Evolutionary conservation across 768 basidiomycete genomes (phyloP).

Genomic region (Hemileccinum rubropunctum): DNA sequence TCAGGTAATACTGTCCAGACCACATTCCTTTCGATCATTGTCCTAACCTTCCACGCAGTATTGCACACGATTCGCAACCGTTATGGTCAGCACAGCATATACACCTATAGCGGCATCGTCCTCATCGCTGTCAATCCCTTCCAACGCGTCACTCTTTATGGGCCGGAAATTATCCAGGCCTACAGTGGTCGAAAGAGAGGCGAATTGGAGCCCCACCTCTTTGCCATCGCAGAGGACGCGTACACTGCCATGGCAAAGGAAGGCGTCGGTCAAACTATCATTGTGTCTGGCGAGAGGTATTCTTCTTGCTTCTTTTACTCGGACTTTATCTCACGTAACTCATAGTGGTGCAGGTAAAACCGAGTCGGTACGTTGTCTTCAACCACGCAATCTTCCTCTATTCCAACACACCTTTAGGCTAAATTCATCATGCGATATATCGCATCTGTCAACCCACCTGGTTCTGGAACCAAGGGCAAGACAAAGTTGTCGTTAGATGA

Average conservation of each 20-base stretch:
- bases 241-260: slow-evolving; percentile 96
- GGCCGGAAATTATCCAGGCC: slow-evolving; percentile 94
- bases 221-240: slow-evolving; percentile 99
- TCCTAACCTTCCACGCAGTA: slow-evolving; percentile 45
- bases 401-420: slow-evolving; percentile 47
- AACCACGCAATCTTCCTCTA: not conserved
- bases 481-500: slow-evolving; percentile 77
- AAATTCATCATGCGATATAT: slow-evolving; percentile 99
- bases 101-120: slow-evolving; percentile 98
- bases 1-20: slow-evolving; percentile 59
- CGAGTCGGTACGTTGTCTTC: slow-evolving; percentile 67
- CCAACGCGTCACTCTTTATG: slow-evolving; percentile 95
- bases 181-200: slow-evolving; percentile 91
- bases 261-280: slow-evolving; percentile 95
- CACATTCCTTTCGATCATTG: not conserved
- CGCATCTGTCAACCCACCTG: slow-evolving; percentile 91
- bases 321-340: slow-evolving; percentile 8
- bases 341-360: slow-evolving; percentile 98
- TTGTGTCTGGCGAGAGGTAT: slow-evolving; percentile 96
- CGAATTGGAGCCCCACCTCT: slow-evolving; percentile 95
- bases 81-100: slow-evolving; percentile 96
- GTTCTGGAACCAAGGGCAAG: slow-evolving; percentile 55
- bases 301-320: slow-evolving; percentile 25
- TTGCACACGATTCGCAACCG: slow-evolving; percentile 96
- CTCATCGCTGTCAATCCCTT: slow-evolving; percentile 99